Conservation (phyloP, 2,329 filamentous ascomycete species). For the Ascochyta rabiei region DNA sequence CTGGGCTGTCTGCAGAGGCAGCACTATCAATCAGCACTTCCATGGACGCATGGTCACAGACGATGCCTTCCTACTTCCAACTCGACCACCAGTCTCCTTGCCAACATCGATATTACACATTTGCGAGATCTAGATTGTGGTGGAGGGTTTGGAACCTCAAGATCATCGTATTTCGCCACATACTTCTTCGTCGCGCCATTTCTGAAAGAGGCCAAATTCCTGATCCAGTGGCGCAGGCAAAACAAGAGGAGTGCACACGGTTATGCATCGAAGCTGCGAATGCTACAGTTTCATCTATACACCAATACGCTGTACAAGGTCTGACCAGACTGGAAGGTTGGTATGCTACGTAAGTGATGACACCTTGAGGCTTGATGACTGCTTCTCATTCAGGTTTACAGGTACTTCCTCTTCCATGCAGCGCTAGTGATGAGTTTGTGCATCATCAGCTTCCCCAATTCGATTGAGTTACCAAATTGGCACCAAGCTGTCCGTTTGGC, state of each 20-base stretch:
- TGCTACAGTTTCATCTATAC: slow-evolving; percentile 30
- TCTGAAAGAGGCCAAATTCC: slow-evolving; percentile 29
- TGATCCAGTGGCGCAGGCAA: slow-evolving; percentile 22
- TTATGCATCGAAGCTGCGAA: slow-evolving; percentile 35
- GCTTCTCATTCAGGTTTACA: slow-evolving; percentile 6
- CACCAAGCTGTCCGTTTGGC: slow-evolving; percentile 31
- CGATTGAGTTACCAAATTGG: slow-evolving; percentile 22
- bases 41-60: slow-evolving; percentile 27
- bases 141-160: slow-evolving; percentile 38
- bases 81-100: slow-evolving; percentile 10
- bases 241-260: slow-evolving; percentile 31
- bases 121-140: slow-evolving; percentile 32
- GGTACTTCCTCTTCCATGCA: slow-evolving; percentile 36
- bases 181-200: slow-evolving; percentile 30
- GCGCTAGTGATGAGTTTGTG: slow-evolving; percentile 32
- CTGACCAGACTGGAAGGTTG: slow-evolving; percentile 32
- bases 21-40: slow-evolving; percentile 27
- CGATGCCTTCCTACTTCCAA: slow-evolving; percentile 28
- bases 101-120: slow-evolving; percentile 26
- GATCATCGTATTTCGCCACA: slow-evolving; percentile 34
- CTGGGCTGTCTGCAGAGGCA: slow-evolving; percentile 32
- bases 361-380: not conserved
- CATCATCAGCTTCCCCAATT: slow-evolving; percentile 32
- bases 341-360: slow-evolving; percentile 33
- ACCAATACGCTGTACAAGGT: slow-evolving; percentile 27